A percentile compares a stretch with the other conserved stretches of the same genome.
These are phyloP conservation scores for Dacryopinax primogenitus DNA, from an alignment of 768 basidiomycete species.

Conservation along the genomic window DNA sequence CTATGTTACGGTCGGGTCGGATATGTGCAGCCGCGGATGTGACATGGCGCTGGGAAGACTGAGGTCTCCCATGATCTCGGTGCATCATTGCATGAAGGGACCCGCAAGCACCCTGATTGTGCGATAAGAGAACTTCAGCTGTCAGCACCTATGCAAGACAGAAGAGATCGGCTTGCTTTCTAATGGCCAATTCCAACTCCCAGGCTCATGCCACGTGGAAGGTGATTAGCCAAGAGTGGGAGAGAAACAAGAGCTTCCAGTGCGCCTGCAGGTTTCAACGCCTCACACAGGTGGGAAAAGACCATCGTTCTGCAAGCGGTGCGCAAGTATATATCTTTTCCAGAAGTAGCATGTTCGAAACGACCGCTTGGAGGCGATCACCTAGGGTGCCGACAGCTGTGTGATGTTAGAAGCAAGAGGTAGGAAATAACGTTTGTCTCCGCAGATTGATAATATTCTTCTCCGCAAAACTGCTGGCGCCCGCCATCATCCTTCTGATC, in stretches of 20 bases:
- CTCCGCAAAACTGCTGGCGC: constrained; percentile 7
- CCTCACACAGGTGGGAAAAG: neutral
- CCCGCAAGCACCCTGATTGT: neutral
- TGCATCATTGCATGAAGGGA: neutral
- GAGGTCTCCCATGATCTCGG: neutral
- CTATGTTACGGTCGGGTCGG: too few species aligned
- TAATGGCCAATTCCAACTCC: neutral
- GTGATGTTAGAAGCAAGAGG: neutral
- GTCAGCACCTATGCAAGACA: neutral
- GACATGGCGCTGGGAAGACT: too few species aligned
- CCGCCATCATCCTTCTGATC: neutral
- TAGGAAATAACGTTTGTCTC: neutral
- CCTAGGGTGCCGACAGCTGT: neutral
- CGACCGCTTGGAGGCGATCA: neutral
- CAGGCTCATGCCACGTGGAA: neutral
- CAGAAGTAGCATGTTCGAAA: neutral
- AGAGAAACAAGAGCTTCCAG: neutral
- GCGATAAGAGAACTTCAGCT: neutral
- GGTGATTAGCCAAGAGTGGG: neutral
- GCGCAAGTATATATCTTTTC: neutral
- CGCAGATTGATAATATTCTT: neutral
- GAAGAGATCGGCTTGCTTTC: neutral
- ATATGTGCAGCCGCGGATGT: too few species aligned
- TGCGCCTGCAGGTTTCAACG: neutral
- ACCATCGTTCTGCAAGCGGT: neutral